Conservation (phyloP, 2,329 filamentous ascomycete genomes). For the Chalara sp. region DNA sequence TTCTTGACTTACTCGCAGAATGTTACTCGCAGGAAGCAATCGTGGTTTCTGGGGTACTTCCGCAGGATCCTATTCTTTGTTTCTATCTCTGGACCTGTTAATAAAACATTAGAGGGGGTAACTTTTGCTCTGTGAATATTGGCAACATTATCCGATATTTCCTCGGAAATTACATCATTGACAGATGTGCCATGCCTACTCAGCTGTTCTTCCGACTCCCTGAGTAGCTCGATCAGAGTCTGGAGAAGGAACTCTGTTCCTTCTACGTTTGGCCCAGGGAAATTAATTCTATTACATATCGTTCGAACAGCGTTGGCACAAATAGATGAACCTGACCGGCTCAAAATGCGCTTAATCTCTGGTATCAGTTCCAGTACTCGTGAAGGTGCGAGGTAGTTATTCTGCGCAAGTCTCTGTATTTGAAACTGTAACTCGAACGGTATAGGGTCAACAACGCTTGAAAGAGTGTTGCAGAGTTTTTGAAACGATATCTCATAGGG, state of each 20-base stretch:
- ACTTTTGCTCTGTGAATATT: constrained; percentile 31
- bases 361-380: constrained; percentile 42
- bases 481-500: constrained; percentile 12
- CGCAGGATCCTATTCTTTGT: constrained; percentile 65
- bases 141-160: constrained; percentile 15
- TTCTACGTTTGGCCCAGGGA: constrained; percentile 44
- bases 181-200: constrained; percentile 2
- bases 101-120: constrained; percentile 50
- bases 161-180: constrained; percentile 24
- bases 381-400: constrained; percentile 53
- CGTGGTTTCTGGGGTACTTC: constrained; percentile 50
- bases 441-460: constrained; percentile 22
- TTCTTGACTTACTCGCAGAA: constrained; percentile 48
- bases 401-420: constrained; percentile 54
- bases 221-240: constrained; percentile 35
- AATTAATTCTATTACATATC: constrained; percentile 46
- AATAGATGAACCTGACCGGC: constrained; percentile 29
- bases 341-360: constrained; percentile 23
- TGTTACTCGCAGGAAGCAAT: constrained; percentile 62
- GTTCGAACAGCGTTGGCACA: constrained; percentile 47
- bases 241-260: constrained; percentile 33
- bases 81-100: constrained; percentile 58
- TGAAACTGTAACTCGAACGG: constrained; percentile 54
- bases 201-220: constrained; percentile 33
- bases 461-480: constrained; percentile 15